Conservation (phyloP, 2,329 filamentous ascomycete species). For the Alternaria sp. region DNA sequence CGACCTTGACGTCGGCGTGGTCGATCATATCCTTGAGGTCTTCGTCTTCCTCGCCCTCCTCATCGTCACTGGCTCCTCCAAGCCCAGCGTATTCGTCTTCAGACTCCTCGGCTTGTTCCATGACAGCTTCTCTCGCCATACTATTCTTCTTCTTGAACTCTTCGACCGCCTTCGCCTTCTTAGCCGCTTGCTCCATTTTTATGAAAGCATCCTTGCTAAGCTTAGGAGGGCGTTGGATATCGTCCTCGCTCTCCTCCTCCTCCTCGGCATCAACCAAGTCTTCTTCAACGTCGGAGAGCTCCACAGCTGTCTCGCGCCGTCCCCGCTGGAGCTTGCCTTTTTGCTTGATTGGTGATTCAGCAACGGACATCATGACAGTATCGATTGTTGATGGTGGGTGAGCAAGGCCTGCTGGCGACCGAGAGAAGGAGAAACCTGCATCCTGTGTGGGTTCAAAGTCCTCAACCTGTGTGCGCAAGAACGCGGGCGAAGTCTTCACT, state of each 20-base stretch:
- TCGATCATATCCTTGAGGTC: conserved; percentile 90
- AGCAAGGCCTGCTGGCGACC: conserved; percentile 71
- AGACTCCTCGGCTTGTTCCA: conserved; percentile 95
- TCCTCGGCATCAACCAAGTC: conserved; percentile 41
- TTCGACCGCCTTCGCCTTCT: conserved; percentile 59
- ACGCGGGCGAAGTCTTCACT: conserved; percentile 40
- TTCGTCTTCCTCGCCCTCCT: conserved; percentile 76
- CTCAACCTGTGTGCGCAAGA: conserved; percentile 68
- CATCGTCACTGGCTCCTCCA: conserved; percentile 88
- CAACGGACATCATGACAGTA: conserved; percentile 66
- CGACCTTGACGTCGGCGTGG: conserved; percentile 74
- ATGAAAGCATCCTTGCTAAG: conserved; percentile 67
- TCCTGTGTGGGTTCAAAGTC: conserved; percentile 83
- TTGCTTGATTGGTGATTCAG: conserved; percentile 72
- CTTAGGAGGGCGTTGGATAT: conserved; percentile 47
- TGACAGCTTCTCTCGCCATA: conserved; percentile 81
- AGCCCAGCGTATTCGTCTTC: conserved; percentile 98
- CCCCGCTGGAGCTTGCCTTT: conserved; percentile 65
- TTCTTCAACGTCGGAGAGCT: conserved; percentile 58
- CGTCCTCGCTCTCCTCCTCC: conserved; percentile 36
- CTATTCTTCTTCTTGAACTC: conserved; percentile 85
- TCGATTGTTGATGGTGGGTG: conserved; percentile 73
- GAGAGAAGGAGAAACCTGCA: conserved; percentile 73
- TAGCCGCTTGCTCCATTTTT: conserved; percentile 72
- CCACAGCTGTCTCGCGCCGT: conserved; percentile 51